Evolutionary conservation across 257 asterid genomes (phyloP).

Genomic region (Apocynum venetum): DNA sequence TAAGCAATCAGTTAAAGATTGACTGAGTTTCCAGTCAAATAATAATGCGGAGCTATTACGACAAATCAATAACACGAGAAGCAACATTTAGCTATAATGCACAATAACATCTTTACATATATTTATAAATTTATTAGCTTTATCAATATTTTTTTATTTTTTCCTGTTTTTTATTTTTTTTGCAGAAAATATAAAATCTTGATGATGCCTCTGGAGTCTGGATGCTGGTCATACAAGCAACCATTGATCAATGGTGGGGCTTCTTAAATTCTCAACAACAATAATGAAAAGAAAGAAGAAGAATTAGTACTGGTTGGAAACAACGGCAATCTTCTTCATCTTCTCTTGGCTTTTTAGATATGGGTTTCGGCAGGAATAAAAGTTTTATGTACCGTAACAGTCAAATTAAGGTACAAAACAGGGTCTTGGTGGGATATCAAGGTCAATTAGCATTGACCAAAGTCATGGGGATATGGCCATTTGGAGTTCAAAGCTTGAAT

Average conservation of each 20-base stretch:
- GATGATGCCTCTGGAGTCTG: neutral
- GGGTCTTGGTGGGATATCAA: neutral
- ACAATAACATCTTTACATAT: neutral
- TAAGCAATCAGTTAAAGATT: too few relatives aligned
- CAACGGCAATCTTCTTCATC: neutral
- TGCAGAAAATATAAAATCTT: neutral
- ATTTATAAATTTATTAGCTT: neutral
- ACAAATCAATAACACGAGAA: neutral
- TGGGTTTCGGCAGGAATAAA: too few relatives aligned
- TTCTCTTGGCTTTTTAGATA: neutral
- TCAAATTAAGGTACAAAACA: neutral
- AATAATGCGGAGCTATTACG: neutral
- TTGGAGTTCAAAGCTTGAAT: constrained; percentile 12
- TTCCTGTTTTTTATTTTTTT: too few relatives aligned
- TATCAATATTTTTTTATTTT: neutral
- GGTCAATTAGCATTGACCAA: constrained; percentile 53
- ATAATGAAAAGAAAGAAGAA: neutral
- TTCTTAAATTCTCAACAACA: neutral
- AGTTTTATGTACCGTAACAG: too few relatives aligned
- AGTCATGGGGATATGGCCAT: neutral
- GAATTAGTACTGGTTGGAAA: neutral
- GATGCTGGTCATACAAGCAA: neutral
- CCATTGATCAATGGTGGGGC: neutral
- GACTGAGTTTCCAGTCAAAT: too few relatives aligned
- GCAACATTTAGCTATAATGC: neutral